Evolutionary conservation across 768 basidiomycete genomes (phyloP).

Genomic region (Phylloporus arenicola): DNA sequence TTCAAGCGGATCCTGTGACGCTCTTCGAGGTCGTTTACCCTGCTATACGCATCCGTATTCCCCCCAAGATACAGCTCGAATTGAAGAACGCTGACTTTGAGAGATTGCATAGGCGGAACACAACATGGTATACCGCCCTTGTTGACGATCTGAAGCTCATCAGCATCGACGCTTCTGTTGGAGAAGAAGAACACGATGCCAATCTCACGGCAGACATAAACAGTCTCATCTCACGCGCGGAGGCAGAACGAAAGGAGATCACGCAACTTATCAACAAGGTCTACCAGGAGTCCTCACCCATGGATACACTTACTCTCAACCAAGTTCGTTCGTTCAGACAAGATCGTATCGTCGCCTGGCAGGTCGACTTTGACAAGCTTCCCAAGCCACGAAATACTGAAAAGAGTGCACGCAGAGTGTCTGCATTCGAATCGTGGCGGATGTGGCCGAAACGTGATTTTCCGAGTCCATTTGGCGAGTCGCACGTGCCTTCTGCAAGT

Average conservation of each 20-base stretch:
- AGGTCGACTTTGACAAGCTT: constrained; percentile 84
- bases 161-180: constrained; percentile 72
- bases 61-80: constrained; percentile 80
- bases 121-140: constrained; percentile 67
- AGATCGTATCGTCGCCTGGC: constrained; percentile 95
- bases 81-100: constrained; percentile 92
- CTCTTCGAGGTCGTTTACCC: constrained; percentile 88
- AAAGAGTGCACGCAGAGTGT: constrained; percentile 47
- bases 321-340: constrained; percentile 82
- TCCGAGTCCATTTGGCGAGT: constrained; percentile 47
- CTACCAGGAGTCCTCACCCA: constrained; percentile 74
- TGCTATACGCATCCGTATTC: constrained; percentile 77
- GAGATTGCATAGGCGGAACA: constrained; percentile 64
- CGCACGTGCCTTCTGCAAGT: constrained; percentile 55
- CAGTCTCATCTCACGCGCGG: constrained; percentile 63
- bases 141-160: constrained; percentile 74
- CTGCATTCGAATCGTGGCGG: constrained; percentile 63
- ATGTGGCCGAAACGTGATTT: constrained; percentile 67
- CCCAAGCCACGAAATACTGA: constrained; percentile 63
- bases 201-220: constrained; percentile 60
- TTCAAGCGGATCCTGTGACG: constrained; percentile 77
- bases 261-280: constrained; percentile 66
- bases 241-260: constrained; percentile 71
- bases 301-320: constrained; percentile 84
- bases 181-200: constrained; percentile 67